A percentile compares a stretch with the other conserved stretches of the same genome.
These are phyloP conservation scores for Fusarium anguioides DNA, from an alignment of 2,329 filamentous ascomycete genomes.

Conservation along the genomic window DNA sequence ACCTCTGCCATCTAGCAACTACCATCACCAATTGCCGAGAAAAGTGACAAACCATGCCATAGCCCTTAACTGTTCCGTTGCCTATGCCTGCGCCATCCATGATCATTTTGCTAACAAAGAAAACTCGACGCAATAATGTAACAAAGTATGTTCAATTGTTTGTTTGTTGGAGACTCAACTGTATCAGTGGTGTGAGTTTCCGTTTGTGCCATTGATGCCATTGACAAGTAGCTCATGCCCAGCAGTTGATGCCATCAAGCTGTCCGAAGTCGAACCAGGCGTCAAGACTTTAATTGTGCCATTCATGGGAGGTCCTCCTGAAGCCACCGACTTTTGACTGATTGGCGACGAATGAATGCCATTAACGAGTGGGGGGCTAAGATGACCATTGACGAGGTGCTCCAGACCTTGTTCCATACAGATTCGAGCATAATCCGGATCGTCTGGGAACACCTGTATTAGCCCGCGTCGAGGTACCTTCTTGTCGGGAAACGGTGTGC, in stretches of 20 bases:
- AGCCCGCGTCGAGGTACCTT: slow-evolving; percentile 67
- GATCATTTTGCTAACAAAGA: slow-evolving; percentile 45
- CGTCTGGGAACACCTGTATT: slow-evolving; percentile 63
- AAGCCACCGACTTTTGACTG: slow-evolving; percentile 50
- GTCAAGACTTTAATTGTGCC: slow-evolving; percentile 44
- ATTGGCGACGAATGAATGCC: slow-evolving; percentile 61
- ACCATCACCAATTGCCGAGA: slow-evolving; percentile 31
- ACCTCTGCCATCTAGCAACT: slow-evolving; percentile 8
- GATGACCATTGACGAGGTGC: slow-evolving; percentile 61
- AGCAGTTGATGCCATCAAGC: slow-evolving; percentile 18
- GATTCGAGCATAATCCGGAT: slow-evolving; percentile 66
- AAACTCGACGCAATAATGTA: slow-evolving; percentile 41
- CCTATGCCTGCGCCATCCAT: slow-evolving; percentile 44
- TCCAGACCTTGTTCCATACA: slow-evolving; percentile 68
- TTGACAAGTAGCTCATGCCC: slow-evolving; percentile 45
- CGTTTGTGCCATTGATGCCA: slow-evolving; percentile 45
- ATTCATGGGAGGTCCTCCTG: slow-evolving; percentile 45
- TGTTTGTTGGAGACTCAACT: slow-evolving; percentile 9
- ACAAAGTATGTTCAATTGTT: slow-evolving; percentile 25
- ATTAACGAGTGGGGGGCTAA: slow-evolving; percentile 58
- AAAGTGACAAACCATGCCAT: slow-evolving; percentile 37
- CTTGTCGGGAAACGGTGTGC: slow-evolving; percentile 64
- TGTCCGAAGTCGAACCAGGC: slow-evolving; percentile 32
- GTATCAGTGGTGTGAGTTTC: slow-evolving; percentile 22
- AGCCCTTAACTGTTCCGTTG: too few species aligned